Conservation (phyloP, 2,329 filamentous ascomycete species). For the Macroventuria anomochaeta region DNA sequence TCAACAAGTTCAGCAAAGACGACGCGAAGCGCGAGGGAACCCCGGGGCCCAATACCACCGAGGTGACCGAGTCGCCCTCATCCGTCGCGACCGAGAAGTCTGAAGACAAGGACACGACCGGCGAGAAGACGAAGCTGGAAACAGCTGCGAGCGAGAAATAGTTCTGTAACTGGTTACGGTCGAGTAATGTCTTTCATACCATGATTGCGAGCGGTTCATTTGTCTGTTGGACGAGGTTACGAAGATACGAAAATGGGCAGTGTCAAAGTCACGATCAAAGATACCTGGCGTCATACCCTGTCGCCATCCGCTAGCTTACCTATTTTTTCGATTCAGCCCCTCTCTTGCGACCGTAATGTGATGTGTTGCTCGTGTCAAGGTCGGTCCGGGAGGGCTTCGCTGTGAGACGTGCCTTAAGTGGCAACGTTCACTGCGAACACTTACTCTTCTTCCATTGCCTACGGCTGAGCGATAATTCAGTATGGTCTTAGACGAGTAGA, state of each 20-base stretch:
- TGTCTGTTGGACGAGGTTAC: conserved; percentile 27
- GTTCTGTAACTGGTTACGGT: conserved; percentile 1
- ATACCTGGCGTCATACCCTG: conserved; percentile 46
- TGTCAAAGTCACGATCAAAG: conserved; percentile 40
- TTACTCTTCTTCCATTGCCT: no score
- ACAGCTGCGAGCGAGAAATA: conserved; percentile 19
- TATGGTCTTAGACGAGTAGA: no score
- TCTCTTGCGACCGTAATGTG: background rate
- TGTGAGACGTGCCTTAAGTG: no score
- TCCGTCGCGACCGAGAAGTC: conserved; percentile 49
- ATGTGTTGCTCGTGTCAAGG: background rate
- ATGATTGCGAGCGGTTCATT: conserved; percentile 22
- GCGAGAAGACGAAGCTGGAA: conserved; percentile 10
- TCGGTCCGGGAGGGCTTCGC: no score
- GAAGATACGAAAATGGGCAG: conserved; percentile 26
- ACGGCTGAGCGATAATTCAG: no score
- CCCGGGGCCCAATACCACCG: conserved; percentile 22
- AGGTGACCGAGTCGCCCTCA: conserved; percentile 45
- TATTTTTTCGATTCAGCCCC: conserved; percentile 17
- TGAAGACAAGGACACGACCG: conserved; percentile 22
- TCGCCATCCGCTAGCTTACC: conserved; percentile 34
- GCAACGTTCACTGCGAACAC: no score
- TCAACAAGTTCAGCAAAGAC: conserved; percentile 65
- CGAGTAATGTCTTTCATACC: conserved; percentile 25
- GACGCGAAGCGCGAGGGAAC: conserved; percentile 25